These are phyloP conservation scores for Hirsutella minnesotensis DNA, from an alignment of 2,329 filamentous ascomycete species.

Conservation along the genomic window DNA sequence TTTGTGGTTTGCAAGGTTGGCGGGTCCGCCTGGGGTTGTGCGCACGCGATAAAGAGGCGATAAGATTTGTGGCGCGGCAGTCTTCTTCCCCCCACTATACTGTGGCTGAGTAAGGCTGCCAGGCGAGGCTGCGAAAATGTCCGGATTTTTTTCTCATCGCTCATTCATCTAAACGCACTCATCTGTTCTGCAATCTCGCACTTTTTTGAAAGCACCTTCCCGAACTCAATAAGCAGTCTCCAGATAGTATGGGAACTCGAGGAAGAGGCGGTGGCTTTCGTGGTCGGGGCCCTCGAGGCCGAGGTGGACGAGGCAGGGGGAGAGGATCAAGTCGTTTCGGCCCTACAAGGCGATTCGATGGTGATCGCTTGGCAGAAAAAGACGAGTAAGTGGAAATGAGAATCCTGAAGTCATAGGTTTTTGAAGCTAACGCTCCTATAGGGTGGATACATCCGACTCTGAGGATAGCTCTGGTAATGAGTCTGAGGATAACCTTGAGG, in stretches of 20 bases:
- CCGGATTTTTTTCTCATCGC: background rate
- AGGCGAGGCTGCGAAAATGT: conserved; percentile 18
- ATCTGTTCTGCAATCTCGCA: too few relatives aligned
- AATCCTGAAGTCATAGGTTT: background rate
- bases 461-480: conserved; percentile 16
- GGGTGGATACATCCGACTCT: conserved; percentile 11
- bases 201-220: too few relatives aligned
- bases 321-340: conserved; percentile 23
- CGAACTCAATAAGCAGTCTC: too few relatives aligned
- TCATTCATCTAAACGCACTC: background rate
- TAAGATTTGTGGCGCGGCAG: conserved; percentile 22
- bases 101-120: conserved; percentile 20
- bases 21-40: conserved; percentile 35
- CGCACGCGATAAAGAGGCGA: conserved; percentile 39
- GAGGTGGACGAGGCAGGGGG: conserved; percentile 13
- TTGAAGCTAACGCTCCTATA: background rate
- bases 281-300: conserved; percentile 17
- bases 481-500: conserved; percentile 22
- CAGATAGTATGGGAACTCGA: conserved; percentile 21
- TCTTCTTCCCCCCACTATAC: background rate
- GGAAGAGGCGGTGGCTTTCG: conserved; percentile 21
- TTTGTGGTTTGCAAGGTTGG: conserved; percentile 31
- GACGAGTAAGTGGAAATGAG: conserved; percentile 18
- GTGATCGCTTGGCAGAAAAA: conserved; percentile 21
- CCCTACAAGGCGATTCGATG: conserved; percentile 23